These are phyloP conservation scores for Neofusicoccum parvum DNA, from an alignment of 2,329 filamentous ascomycete genomes.

Conservation along the genomic window DNA sequence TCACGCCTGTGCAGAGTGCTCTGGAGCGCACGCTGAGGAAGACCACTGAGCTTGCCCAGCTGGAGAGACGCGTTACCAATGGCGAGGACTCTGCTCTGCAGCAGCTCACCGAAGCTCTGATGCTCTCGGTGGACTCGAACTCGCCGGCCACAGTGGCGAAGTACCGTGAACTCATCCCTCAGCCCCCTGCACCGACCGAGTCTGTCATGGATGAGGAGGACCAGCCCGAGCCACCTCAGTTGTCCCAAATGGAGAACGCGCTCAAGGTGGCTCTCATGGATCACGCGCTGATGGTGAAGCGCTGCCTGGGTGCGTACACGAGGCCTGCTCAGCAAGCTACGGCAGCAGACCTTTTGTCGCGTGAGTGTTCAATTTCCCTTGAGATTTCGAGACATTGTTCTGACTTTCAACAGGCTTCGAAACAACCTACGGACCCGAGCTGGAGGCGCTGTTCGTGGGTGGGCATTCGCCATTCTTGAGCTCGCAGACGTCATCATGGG, in stretches of 20 bases:
- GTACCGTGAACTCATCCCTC: constrained; percentile 74
- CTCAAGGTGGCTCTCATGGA: constrained; percentile 85
- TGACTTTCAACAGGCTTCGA: constrained; percentile 45
- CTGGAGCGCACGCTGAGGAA: constrained; percentile 89
- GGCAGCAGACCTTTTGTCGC: constrained; percentile 61
- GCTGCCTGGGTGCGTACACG: constrained; percentile 71
- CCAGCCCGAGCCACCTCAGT: constrained; percentile 43
- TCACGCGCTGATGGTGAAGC: constrained; percentile 84
- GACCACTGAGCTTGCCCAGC: constrained; percentile 76
- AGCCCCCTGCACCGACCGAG: constrained; percentile 34
- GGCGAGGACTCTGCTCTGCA: constrained; percentile 71
- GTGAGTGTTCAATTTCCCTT: constrained; percentile 52
- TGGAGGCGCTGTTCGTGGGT: constrained; percentile 43
- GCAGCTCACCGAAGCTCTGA: constrained; percentile 73
- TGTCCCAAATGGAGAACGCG: constrained; percentile 69
- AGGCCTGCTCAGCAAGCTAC: constrained; percentile 64
- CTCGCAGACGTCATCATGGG: constrained; percentile 39
- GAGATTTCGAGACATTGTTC: background rate
- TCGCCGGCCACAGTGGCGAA: constrained; percentile 76
- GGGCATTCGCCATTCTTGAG: constrained; percentile 31
- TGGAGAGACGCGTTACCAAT: constrained; percentile 74
- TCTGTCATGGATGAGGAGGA: constrained; percentile 37
- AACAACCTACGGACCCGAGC: constrained; percentile 46
- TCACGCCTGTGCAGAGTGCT: constrained; percentile 81
- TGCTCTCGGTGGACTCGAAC: constrained; percentile 72